Base-by-base conservation (phyloP, 176 grass and related monocot genomes). In the Thalia dealbata region DNA sequence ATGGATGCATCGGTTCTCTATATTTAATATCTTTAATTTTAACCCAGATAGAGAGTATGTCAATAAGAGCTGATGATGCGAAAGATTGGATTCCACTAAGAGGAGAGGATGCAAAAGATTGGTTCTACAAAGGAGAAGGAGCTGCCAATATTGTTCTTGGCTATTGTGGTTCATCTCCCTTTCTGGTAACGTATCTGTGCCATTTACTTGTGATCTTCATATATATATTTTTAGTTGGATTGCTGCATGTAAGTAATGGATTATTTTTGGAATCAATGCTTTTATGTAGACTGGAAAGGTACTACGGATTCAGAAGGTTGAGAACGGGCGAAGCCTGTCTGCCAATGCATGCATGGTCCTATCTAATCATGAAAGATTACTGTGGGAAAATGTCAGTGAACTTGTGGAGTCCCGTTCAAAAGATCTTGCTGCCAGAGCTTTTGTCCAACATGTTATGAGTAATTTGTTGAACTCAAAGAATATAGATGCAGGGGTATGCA, bases 111-210 rank as follows among this genome's bases (percentile, higher is more conserved):
- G 87, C 83, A 4, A 75, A 79, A 22, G 81, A 99, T 71, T 99
- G 90, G 95, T 81, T 83, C 48, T 99, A 99, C 87, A 99, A 88
- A 76, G 90, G 93, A 69, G 95, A 99, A 66, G 90, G 95, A 26
- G 85, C 85, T n/a, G 85, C 90, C 18, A 99, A 99, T 79, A 76
- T 97, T 56, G 90, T 97, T 73, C 90, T 93, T 27, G 74, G 81
- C 76, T 93, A 93, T 81, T 61, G 70, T 5, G 95, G 90, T 61
- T 83, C 81, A 28, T 90, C 78, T 15, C 83, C 87, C 21, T 64
- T 80, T 41, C 77, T 97, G 80, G 95, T 97, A 97, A 73, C 63
- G 70, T 29, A 52, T 16, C 21, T 15, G 7, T 74, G 24, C 22
- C 44, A 63, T 50, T 71, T 51, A 18, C 7, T 23, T 15, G 43